Percentiles rank a stretch among this genome's conserved stretches.
Evolutionary conservation across 2,329 filamentous ascomycete genomes (phyloP).

Genomic region (Trichoderma polysporum): DNA sequence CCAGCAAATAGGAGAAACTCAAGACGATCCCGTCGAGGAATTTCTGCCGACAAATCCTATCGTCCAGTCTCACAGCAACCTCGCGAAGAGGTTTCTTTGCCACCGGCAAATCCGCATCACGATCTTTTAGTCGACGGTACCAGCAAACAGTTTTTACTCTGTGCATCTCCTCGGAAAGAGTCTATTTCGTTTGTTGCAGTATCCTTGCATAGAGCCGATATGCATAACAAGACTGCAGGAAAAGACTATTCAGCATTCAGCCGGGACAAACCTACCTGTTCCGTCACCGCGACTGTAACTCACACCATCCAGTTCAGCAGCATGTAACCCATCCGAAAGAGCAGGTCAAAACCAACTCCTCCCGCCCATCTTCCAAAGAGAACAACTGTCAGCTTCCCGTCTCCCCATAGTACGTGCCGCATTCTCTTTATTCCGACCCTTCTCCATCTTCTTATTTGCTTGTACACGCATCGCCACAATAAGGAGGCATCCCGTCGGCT

Average conservation of each 20-base stretch:
- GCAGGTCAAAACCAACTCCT: not conserved
- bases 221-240: not conserved
- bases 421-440: not conserved
- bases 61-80: not conserved
- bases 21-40: not conserved
- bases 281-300: not conserved
- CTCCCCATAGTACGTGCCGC: slow-evolving; percentile 3
- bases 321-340: not conserved
- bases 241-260: slow-evolving; percentile 1
- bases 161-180: not conserved
- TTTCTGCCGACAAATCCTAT: not conserved
- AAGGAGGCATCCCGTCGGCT: not conserved
- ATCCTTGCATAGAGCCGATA: slow-evolving; percentile 1
- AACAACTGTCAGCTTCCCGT: not conserved
- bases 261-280: not conserved
- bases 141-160: not conserved
- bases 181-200: not conserved
- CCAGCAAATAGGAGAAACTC: not conserved
- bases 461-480: not conserved
- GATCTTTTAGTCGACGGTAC: not conserved
- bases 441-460: not conserved
- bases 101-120: not conserved
- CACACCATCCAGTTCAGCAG: not conserved
- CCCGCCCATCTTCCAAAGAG: not conserved
- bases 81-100: not conserved